Evolutionary conservation across 805 yeast genomes (phyloP).

Genomic region (Wickerhamiella qilinensis): DNA sequence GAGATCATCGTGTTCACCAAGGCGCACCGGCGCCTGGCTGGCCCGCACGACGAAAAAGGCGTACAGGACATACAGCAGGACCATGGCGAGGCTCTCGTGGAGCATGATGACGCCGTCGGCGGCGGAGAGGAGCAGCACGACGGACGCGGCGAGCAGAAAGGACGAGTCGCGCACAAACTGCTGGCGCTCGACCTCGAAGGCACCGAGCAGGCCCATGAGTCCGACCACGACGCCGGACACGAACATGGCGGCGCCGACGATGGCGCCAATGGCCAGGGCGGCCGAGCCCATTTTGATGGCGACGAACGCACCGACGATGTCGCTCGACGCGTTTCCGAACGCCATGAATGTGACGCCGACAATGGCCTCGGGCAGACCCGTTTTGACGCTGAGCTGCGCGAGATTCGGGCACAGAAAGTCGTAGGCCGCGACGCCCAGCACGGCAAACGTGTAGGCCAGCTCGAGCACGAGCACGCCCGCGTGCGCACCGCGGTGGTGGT

Average conservation of each 20-base stretch:
- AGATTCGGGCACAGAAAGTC: conserved; percentile 71
- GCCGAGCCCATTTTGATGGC: conserved; percentile 63
- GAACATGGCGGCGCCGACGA: conserved; percentile 82
- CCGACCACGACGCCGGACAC: conserved; percentile 71
- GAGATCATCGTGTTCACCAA: too few relatives aligned
- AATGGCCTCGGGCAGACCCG: conserved; percentile 56
- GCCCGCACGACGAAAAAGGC: conserved; percentile 30
- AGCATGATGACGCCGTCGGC: conserved; percentile 38
- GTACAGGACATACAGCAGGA: conserved; percentile 40
- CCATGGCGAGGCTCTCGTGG: conserved; percentile 42
- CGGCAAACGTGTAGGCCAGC: conserved; percentile 30
- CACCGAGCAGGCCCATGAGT: conserved; percentile 49
- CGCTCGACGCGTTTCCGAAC: conserved; percentile 87
- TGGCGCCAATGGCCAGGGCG: conserved; percentile 72
- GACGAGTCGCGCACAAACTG: conserved; percentile 44
- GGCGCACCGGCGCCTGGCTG: too few relatives aligned
- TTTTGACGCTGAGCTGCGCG: conserved; percentile 40
- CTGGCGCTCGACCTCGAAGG: conserved; percentile 35
- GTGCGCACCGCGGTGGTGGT: too few relatives aligned
- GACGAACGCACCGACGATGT: conserved; percentile 65
- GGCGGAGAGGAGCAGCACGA: conserved; percentile 35
- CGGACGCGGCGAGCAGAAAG: conserved; percentile 37
- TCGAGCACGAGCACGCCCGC: not conserved
- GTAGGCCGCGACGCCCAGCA: conserved; percentile 66
- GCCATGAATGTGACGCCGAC: conserved; percentile 82